Percentiles rank a stretch among this genome's conserved stretches.
Evolutionary conservation across 2,329 filamentous ascomycete species (phyloP).

Genomic region (Chalaropsis ovoidea): DNA sequence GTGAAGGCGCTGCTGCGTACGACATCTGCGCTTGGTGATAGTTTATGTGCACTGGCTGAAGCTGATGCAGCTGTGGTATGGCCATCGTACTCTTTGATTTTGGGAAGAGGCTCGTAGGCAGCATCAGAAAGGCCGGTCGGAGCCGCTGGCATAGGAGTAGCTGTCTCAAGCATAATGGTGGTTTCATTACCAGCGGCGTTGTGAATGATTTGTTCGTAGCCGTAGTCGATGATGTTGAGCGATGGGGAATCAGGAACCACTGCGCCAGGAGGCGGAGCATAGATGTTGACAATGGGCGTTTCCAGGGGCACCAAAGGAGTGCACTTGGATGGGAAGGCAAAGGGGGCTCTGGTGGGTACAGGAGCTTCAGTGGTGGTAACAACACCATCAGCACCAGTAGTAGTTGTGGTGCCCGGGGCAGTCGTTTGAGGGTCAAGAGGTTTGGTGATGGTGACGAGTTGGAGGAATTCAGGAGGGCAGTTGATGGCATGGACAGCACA

Average conservation of each 20-base stretch:
- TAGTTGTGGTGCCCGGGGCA: neutral
- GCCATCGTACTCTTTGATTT: neutral
- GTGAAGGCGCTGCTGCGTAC: conserved; percentile 13
- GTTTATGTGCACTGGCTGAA: neutral
- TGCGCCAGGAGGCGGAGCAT: conserved; percentile 13
- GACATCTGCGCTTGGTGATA: neutral
- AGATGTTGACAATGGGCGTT: conserved; percentile 23
- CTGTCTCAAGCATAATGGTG: conserved; percentile 3
- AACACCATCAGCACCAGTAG: neutral
- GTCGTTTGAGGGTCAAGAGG: neutral
- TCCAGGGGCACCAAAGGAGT: conserved; percentile 12
- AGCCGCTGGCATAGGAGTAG: conserved; percentile 5
- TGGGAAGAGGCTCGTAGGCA: neutral
- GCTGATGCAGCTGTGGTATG: neutral
- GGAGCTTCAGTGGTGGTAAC: conserved; percentile 12
- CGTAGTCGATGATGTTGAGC: conserved; percentile 11
- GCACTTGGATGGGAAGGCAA: conserved; percentile 21
- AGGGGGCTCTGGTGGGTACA: conserved; percentile 9
- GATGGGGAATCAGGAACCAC: conserved; percentile 12
- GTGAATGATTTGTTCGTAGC: conserved; percentile 8
- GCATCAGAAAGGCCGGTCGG: neutral
- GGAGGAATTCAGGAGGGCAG: conserved; percentile 35
- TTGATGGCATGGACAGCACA: conserved; percentile 35
- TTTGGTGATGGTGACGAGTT: conserved; percentile 31
- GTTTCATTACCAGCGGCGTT: conserved; percentile 12